Evolutionary conservation across 371 early-diverging fungal species (phyloP), one percentile per base, ranked within the genome.

Genomic region (Astathelohania contejeani): DNA sequence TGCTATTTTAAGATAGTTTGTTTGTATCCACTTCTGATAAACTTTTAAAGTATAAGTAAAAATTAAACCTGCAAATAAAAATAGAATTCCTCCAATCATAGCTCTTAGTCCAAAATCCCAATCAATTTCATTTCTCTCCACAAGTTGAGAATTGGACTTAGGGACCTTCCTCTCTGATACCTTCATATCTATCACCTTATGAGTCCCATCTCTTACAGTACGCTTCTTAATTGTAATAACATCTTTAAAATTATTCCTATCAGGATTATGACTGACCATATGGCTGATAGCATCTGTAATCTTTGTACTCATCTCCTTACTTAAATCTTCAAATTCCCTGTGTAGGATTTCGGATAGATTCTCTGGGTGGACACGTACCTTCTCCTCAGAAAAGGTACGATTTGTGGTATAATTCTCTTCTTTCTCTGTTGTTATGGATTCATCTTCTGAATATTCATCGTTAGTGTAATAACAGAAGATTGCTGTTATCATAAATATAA

Each of bases 1-100:
- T 39, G 38, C 1, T 62, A 26, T 42, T 27, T 37, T 20, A 37
- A 54, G 28, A 37, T 56, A 51, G 48, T 37, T 49, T 28, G 62
- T 61, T 26, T 29, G 28, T 32, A 67, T 51, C 1, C 53, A 23
- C 18, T 40, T 62, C 19, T 58, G 67, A 29, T 67, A 67, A 28
- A 64, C 42, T 56, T 63, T 70, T 28, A 70, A 40, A n/a, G 64
- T 64, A 23, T 62, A 58, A n/a, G 67, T 65, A 38, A 70, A 64
- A 3, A 67, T 57, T 9, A 70, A 39, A 9, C 61, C 62, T 22
- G 57, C 57, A n/a, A 70, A 44, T 19, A 66, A 32, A 20, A 70
- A 57, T 26, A 67, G 18, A 20, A 66, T 58, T 24, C 56, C 53
- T 23, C 48, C 56, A 12, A 67, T 39, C 2, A 65, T 10, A 10